Evolutionary conservation across 805 yeast genomes (phyloP).

Genomic region (Komagataella pseudopastoris): DNA sequence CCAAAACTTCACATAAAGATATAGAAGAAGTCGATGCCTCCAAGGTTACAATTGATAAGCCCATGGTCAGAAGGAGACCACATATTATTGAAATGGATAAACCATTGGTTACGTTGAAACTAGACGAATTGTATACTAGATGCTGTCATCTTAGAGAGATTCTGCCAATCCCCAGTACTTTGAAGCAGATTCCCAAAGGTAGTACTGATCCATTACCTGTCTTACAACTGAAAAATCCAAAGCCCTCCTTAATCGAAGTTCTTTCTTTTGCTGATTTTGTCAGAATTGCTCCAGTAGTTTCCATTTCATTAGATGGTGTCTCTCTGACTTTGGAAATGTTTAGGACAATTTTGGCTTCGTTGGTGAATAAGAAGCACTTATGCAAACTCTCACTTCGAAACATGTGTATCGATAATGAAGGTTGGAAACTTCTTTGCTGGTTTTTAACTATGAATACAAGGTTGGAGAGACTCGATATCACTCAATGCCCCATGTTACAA

Average conservation of each 20-base stretch:
- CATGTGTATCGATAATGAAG: conserved; percentile 54
- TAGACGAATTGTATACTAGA: conserved; percentile 74
- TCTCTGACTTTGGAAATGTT: conserved; percentile 65
- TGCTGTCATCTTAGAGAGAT: conserved; percentile 91
- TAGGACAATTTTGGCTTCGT: conserved; percentile 53
- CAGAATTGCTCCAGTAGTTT: conserved; percentile 70
- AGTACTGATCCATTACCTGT: conserved; percentile 63
- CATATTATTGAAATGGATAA: conserved; percentile 15
- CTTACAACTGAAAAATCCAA: conserved; percentile 69
- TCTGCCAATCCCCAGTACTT: conserved; percentile 80
- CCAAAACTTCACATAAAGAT: conserved; percentile 3
- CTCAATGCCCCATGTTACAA: conserved; percentile 45
- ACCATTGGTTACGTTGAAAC: conserved; percentile 23
- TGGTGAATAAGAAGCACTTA: conserved; percentile 50
- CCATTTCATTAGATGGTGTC: conserved; percentile 71
- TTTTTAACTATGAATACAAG: conserved; percentile 53
- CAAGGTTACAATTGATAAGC: conserved; percentile 50
- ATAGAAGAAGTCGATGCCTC: conserved; percentile 11
- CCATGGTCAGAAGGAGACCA: conserved; percentile 30
- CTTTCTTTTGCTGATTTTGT: conserved; percentile 82
- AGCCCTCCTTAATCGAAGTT: conserved; percentile 80
- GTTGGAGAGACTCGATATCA: conserved; percentile 49
- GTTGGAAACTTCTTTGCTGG: conserved; percentile 74
- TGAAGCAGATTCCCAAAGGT: conserved; percentile 69
- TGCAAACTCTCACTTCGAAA: conserved; percentile 70